Base-by-base conservation (phyloP, 2,329 filamentous ascomycete genomes). In the Phialophora macrospora region DNA sequence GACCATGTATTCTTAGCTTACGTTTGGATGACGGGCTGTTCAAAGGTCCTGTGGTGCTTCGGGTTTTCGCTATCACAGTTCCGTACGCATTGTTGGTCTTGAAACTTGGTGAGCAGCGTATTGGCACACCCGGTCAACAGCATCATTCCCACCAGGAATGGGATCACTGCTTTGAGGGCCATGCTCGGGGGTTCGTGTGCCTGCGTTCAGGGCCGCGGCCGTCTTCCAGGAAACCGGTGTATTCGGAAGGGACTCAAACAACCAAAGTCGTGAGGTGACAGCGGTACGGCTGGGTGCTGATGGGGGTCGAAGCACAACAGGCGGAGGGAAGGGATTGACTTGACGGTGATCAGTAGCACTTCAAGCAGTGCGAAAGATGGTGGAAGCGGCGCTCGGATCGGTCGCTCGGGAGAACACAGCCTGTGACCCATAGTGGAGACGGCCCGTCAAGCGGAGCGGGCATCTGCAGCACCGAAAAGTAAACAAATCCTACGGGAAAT, bases 1-100 rank as follows among this genome's bases (percentile, higher is more conserved):
- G 14, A 12, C 20, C 6, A 22, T 28, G 24, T 20, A 30, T n/a
- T 3, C 30, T 34, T n/a, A 54, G 70, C 79, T 71, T 75, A 88
- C 69, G 95, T 98, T 77, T 99, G 95, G 62, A 98, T 88, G 60
- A 99, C 93, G 20, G 95, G 95, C 77, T 98, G 94, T 77, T 97
- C 92, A 79, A 99, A 98, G 72, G 86, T 85, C 69, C 85, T 81
- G 60, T 87, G 89, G 71, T 89, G 85, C 65, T 83, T 84, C 9
- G 87, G 85, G 73, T 92, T 81, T 24, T 85, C 82, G 66, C 87
- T 84, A 73, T 92, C 87, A 82, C 95, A 99, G 81, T 98, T 88
- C 71, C 90, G 86, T 48, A 98, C 91, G 80, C 95, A 99, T 88
- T 97, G 92, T 83, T 97, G 96, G 77, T 99, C 95, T 91, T 81